Evolutionary conservation across 306 rosid species (phyloP).

Genomic region (Lagenaria siceraria): DNA sequence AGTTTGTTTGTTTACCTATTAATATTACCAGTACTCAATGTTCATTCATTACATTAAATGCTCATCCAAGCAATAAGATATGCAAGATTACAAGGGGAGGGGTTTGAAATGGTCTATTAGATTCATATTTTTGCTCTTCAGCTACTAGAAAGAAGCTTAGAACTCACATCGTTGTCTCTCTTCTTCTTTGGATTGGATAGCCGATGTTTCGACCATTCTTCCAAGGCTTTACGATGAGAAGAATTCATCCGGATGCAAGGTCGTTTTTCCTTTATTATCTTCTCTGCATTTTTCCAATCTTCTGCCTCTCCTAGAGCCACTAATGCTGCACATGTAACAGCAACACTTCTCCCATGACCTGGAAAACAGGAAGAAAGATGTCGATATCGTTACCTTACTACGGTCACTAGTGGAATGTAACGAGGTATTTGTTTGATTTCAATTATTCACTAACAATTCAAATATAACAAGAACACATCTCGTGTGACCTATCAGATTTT

Average conservation of each 20-base stretch:
- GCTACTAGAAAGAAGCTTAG: background rate
- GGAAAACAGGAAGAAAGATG: background rate
- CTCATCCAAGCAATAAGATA: background rate
- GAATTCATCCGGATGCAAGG: slow-evolving; percentile 67
- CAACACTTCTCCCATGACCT: slow-evolving; percentile 98
- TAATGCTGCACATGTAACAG: slow-evolving; percentile 78
- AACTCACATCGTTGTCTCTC: background rate
- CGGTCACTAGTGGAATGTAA: background rate
- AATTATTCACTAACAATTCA: background rate
- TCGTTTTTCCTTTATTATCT: slow-evolving; percentile 50
- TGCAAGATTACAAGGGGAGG: background rate
- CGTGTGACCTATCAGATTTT: background rate
- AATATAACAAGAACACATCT: background rate
- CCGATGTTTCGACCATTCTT: slow-evolving; percentile 76
- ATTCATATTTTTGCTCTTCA: background rate
- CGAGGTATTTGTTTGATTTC: background rate
- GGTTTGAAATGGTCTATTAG: background rate
- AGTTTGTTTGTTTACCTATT: background rate
- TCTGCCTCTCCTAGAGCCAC: slow-evolving; percentile 71
- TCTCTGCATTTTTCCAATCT: slow-evolving; percentile 90
- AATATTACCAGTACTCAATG: background rate
- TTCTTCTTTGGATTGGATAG: slow-evolving; percentile 38
- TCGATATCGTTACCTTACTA: background rate
- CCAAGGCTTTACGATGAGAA: slow-evolving; percentile 61
- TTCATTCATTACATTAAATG: background rate